Base-by-base conservation (phyloP, 2,329 filamentous ascomycete species). In the Cadophora luteo-olivacea region DNA sequence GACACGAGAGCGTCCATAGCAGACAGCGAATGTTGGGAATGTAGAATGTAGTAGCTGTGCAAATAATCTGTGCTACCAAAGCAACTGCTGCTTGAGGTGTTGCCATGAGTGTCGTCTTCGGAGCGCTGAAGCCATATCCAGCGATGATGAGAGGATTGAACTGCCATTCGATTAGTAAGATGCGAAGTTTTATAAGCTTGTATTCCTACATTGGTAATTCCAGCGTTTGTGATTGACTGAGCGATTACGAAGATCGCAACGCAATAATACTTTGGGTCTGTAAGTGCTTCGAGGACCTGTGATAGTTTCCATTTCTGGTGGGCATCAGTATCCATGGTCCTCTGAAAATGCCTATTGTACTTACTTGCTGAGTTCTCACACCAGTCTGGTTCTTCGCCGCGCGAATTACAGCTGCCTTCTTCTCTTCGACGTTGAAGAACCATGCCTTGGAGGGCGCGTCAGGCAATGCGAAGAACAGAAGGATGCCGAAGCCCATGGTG, bases 71-170 rank as follows among this genome's bases (percentile, higher is more conserved):
- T 19, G 36, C 58, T 19, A 61, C 36, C n/a, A 61, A 45, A 24
- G 58, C 36, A 24, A 61, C 58, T 19, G 36, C 58, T 29, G 33
- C 58, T 48, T 61, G 36, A 11, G 58, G 58, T 24, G 58, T 45
- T 22, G 36, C 58, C 33, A 61, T 38, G 6, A 61, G 36, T 29
- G 36, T 45, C 8, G 58, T 41, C 41, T 41, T 61, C 25, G 32
- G 24, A 2, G 32, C 36, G 36, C 36, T 45, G 25, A 24, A 61
- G 6, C 58, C 36, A 48, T 41, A 61, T 45, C 58, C 36, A 61
- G 58, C 32, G 36, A 61, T 61, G 19, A 61, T 61, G 14, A 61
- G 24, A 45, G 58, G 58, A 29, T 61, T 61, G 22, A 61, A 61
- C 58, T 61, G 41, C 24, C 22, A 16, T 45, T 16, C 3, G 11